Evolutionary conservation across 108 stramenopile genomes (phyloP), one percentile per base, ranked within the genome.

Genomic region (Discostella pseudostelligera): DNA sequence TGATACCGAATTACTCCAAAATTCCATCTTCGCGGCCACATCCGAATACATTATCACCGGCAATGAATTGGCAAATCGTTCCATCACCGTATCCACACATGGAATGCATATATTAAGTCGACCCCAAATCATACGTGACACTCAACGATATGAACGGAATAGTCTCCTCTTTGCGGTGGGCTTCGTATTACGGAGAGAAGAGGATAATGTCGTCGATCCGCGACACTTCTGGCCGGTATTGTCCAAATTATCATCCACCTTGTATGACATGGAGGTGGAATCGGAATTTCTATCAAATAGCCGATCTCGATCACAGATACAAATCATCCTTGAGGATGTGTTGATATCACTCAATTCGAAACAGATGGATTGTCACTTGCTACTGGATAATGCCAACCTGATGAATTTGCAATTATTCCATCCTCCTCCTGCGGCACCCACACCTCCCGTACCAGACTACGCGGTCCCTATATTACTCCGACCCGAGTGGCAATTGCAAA

Each of bases 31-130:
- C 69, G 86, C 86, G 43, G 83, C 86, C 0, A 85, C 86, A 2
- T 74, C 74, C 25, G 89, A 91, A 54, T 94, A 88, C 68, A 89
- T 89, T 19, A 91, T 94, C 44, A 94, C 89, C 8, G 93, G 89
- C 19, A 83, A 77, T 36, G 93, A 91, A 51, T 53, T 91, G 39
- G 81, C 88, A 6, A 85, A 87, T 48, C 85, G 86, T 59, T 81
- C 86, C 20, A 85, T 91, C 26, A 87, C 79, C 22, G 80, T 91
- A 4, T 84, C 81, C 28, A 87, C 93, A 6, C 85, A 87, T 57
- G 69, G 78, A n/a, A 81, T 87, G 72, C 89, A 89, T 45, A 79
- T 94, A 26, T 62, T 94, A 55, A 85, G 88, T 19, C 65, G 86
- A 14, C 93, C 93, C 8, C 85, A 78, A 21, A 76, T 87, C 39